A percentile compares a stretch with the other conserved stretches of the same genome.
phyloP scores from a whole-genome alignment of 306 rosid genomes.

The Vigna unguiculata region DNA sequence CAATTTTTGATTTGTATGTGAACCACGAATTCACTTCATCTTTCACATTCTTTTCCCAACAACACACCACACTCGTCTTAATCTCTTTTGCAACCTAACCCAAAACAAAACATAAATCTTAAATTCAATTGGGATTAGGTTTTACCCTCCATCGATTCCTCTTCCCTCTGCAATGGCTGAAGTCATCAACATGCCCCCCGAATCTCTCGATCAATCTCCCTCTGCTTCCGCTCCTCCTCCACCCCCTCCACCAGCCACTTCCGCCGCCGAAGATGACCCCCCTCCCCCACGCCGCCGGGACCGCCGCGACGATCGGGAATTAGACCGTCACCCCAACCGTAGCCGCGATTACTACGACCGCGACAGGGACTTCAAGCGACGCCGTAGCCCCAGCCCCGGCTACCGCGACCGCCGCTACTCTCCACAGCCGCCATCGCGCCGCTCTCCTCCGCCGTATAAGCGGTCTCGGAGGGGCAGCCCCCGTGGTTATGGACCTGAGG shows the following conservation, averaged over 20 bases:
- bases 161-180: slow-evolving; percentile 69
- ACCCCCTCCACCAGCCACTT: slow-evolving; percentile 39
- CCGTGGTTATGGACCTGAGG: slow-evolving; percentile 75
- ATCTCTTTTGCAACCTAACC: too few species aligned
- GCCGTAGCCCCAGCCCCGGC: slow-evolving; percentile 74
- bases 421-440: slow-evolving; percentile 59
- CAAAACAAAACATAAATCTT: too few species aligned
- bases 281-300: slow-evolving; percentile 65
- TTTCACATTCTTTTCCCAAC: too few species aligned
- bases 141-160: neutral
- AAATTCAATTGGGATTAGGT: slow-evolving; percentile 9
- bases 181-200: slow-evolving; percentile 74
- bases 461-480: slow-evolving; percentile 91
- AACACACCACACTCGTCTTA: too few species aligned
- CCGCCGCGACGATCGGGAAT: slow-evolving; percentile 72
- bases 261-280: slow-evolving; percentile 50
- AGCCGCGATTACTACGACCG: slow-evolving; percentile 79
- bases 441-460: slow-evolving; percentile 83
- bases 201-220: slow-evolving; percentile 68
- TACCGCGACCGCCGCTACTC: slow-evolving; percentile 85
- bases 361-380: slow-evolving; percentile 85
- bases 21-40: too few species aligned
- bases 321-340: slow-evolving; percentile 75
- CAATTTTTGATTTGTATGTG: too few species aligned
- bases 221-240: slow-evolving; percentile 46